A percentile compares a stretch with the other conserved stretches of the same genome.
These are phyloP conservation scores for Zymoseptoria pseudotritici DNA, from an alignment of 2,329 filamentous ascomycete genomes.

Conservation along the genomic window DNA sequence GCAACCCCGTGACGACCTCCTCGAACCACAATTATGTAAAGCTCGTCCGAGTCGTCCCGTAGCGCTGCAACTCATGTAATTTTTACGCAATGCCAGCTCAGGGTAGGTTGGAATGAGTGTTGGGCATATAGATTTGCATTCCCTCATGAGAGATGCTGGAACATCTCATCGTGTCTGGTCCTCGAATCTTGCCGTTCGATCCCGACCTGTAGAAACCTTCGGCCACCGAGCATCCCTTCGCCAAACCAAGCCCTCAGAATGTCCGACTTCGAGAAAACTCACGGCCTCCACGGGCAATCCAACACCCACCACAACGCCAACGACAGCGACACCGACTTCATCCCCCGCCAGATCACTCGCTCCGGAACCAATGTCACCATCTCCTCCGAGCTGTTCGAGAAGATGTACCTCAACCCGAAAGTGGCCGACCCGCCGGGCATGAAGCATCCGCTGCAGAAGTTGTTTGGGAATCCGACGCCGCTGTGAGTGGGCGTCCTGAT, in stretches of 20 bases:
- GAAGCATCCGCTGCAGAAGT: conserved; percentile 17
- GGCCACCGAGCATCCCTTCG: background rate
- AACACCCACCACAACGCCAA: background rate
- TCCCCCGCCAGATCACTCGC: background rate
- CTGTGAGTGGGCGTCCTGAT: conserved; percentile 4
- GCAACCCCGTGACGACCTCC: too few relatives aligned
- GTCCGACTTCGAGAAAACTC: background rate
- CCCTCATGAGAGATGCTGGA: too few relatives aligned
- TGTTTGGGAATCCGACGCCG: conserved; percentile 17
- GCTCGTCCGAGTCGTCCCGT: too few relatives aligned
- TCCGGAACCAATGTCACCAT: conserved; percentile 12
- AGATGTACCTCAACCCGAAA: conserved; percentile 17
- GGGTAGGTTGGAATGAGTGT: too few relatives aligned
- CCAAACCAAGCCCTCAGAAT: background rate
- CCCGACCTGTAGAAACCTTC: background rate
- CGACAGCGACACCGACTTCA: background rate
- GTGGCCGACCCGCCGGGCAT: conserved; percentile 6
- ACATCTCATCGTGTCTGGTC: too few relatives aligned
- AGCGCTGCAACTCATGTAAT: too few relatives aligned
- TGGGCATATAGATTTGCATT: too few relatives aligned
- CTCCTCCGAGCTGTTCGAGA: conserved; percentile 17
- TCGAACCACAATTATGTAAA: too few relatives aligned
- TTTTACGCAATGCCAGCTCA: too few relatives aligned
- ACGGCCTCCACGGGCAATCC: background rate
- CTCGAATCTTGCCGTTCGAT: background rate